Percentiles rank a stretch among this genome's conserved stretches.
Evolutionary conservation across 1,284 basidiomycete genomes (phyloP).

Genomic region (Marasmius sp.): DNA sequence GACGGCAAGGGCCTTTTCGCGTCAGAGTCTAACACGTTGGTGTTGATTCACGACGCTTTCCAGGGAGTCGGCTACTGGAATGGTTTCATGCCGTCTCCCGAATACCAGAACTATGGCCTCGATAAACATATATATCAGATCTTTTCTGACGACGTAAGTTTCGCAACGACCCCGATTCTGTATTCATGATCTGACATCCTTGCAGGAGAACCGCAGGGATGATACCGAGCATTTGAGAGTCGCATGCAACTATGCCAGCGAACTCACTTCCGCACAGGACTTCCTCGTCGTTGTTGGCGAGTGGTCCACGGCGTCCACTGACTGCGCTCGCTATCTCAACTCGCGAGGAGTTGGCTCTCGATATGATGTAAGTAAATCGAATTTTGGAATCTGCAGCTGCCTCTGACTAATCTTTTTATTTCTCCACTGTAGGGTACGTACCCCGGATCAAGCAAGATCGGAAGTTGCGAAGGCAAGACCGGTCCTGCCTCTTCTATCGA

Average conservation of each 20-base stretch:
- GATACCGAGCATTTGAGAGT: conserved; percentile 63
- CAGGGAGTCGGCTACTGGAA: conserved; percentile 75
- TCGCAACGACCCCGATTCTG: neutral
- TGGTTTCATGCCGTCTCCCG: conserved; percentile 61
- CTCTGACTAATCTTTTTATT: neutral
- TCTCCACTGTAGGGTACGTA: conserved; percentile 41
- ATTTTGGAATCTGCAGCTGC: neutral
- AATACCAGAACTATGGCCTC: conserved; percentile 71
- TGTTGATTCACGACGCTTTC: conserved; percentile 87
- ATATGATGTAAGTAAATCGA: conserved; percentile 58
- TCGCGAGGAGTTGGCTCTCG: conserved; percentile 70
- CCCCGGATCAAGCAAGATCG: conserved; percentile 64
- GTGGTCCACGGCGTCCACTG: conserved; percentile 82
- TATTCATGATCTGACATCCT: neutral
- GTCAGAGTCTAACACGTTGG: conserved; percentile 59
- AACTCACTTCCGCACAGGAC: conserved; percentile 50
- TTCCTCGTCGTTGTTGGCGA: conserved; percentile 83
- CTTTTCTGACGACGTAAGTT: conserved; percentile 61
- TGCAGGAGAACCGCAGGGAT: conserved; percentile 51
- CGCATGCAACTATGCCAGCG: conserved; percentile 54
- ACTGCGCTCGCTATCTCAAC: conserved; percentile 84
- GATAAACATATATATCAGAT: conserved; percentile 87
- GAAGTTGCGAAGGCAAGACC: conserved; percentile 72
- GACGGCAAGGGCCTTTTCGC: conserved; percentile 42
- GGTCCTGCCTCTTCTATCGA: conserved; percentile 76